Conservation (phyloP, 2,329 filamentous ascomycete species). For the Aureobasidium mangrovei region DNA sequence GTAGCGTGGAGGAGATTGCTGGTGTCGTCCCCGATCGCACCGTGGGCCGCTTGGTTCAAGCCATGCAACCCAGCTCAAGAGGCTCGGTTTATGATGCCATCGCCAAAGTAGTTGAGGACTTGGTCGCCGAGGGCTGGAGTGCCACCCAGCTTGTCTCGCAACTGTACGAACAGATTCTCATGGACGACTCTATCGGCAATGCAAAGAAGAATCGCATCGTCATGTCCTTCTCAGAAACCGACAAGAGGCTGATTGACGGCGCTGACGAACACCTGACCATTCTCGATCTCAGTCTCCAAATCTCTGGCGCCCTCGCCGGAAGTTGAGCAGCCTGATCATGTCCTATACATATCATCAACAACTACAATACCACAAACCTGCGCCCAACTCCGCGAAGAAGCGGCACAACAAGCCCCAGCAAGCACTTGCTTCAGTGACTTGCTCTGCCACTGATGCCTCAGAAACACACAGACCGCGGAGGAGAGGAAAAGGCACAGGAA, state of each 20-base stretch:
- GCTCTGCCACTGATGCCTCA: no score
- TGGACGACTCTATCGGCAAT: constrained; percentile 68
- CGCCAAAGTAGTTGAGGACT: constrained; percentile 71
- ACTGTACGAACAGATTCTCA: constrained; percentile 71
- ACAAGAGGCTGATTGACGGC: constrained; percentile 90
- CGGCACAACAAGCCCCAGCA: no score
- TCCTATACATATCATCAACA: no score
- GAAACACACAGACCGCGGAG: no score
- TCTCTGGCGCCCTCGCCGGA: constrained; percentile 32
- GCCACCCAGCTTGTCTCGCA: constrained; percentile 79
- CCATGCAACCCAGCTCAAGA: constrained; percentile 63
- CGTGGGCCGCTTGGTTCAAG: constrained; percentile 60
- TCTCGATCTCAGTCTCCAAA: constrained; percentile 72
- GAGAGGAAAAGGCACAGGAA: no score
- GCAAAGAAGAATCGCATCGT: constrained; percentile 85
- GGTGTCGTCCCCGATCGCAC: constrained; percentile 78
- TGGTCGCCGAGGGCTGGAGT: constrained; percentile 96
- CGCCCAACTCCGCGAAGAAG: no score
- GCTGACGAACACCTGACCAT: constrained; percentile 91
- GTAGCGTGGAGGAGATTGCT: constrained; percentile 86
- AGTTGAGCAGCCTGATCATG: neutral
- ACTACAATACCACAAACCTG: no score
- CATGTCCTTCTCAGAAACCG: constrained; percentile 81
- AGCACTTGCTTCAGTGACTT: no score
- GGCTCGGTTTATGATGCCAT: constrained; percentile 63